Evolutionary conservation across 140 eudicot genomes (phyloP).

Genomic region (Eryngium alpinum): DNA sequence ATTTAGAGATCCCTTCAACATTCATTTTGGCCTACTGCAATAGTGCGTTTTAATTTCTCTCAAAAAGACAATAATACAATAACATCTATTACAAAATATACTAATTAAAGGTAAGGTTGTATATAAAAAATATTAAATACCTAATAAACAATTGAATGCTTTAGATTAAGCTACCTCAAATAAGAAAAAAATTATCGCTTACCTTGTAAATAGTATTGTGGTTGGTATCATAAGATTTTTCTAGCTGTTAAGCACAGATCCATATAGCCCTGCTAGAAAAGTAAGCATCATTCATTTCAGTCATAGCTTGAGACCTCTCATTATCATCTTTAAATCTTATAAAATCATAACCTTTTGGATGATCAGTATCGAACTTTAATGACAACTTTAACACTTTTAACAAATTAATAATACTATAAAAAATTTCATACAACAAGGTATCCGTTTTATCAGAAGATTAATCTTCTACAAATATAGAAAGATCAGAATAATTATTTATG

Average conservation of each 20-base stretch:
- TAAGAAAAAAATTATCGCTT: not conserved
- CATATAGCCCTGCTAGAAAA: slow-evolving; percentile 63
- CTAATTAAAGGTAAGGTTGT: not conserved
- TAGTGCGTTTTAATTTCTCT: no score
- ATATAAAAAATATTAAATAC: no score
- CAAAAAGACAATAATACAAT: no score
- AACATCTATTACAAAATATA: not conserved
- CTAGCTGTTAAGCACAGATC: slow-evolving; percentile 52
- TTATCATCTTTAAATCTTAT: slow-evolving; percentile 13
- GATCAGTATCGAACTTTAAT: slow-evolving; percentile 42
- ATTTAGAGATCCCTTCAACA: no score
- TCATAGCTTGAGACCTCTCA: slow-evolving; percentile 65
- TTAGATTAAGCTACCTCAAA: not conserved
- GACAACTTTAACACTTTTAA: no score
- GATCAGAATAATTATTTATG: slow-evolving; percentile 60
- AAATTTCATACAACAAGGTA: slow-evolving; percentile 47
- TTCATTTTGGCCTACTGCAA: no score
- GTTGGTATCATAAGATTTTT: slow-evolving; percentile 51
- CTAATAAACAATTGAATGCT: not conserved
- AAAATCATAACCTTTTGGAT: slow-evolving; percentile 7
- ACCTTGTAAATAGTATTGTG: slow-evolving; percentile 48
- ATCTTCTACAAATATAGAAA: slow-evolving; percentile 61
- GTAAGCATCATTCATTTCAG: slow-evolving; percentile 57
- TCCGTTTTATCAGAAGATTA: slow-evolving; percentile 59
- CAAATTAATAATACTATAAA: no score